Conservation (phyloP, 2,329 filamentous ascomycete species). For the Lizonia empirigonia region DNA sequence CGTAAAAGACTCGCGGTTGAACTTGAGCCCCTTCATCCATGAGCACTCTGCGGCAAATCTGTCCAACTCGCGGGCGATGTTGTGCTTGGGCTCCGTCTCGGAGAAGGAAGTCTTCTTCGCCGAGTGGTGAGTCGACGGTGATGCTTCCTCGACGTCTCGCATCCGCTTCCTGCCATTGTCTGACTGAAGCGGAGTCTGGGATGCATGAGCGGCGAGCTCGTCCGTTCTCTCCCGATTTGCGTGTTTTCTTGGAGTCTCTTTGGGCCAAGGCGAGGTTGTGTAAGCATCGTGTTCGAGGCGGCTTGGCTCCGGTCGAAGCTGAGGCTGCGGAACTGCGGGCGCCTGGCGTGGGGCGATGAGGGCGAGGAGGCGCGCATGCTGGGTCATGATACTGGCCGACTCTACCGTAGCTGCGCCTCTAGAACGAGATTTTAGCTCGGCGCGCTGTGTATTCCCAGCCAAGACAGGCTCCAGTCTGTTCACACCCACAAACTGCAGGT, state of each 20-base stretch:
- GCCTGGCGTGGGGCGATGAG: background rate
- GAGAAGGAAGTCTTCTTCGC: conserved; percentile 1
- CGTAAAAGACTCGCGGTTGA: conserved; percentile 28
- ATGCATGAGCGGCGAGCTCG: background rate
- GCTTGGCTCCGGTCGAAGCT: background rate
- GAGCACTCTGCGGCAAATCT: conserved; percentile 18
- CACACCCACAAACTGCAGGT: conserved; percentile 17
- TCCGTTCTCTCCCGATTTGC: background rate
- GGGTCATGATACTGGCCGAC: background rate
- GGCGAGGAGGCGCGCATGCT: background rate
- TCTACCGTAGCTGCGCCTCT: background rate
- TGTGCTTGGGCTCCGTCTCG: background rate
- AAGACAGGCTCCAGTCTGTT: conserved; percentile 27
- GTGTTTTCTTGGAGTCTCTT: background rate
- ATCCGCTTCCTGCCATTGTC: conserved; percentile 5
- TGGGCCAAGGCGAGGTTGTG: background rate
- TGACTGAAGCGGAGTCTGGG: background rate
- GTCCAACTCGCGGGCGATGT: conserved; percentile 1
- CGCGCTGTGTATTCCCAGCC: conserved; percentile 26
- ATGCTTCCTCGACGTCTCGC: background rate
- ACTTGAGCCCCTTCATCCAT: conserved; percentile 33
- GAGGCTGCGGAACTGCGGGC: background rate
- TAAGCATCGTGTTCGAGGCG: background rate
- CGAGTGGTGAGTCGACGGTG: background rate
- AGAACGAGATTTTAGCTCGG: conserved; percentile 15